A percentile compares a stretch with the other conserved stretches of the same genome.
Conservation (phyloP, 495 filamentous ascomycete genomes). For the Melanomma pulvis-pyrius region DNA sequence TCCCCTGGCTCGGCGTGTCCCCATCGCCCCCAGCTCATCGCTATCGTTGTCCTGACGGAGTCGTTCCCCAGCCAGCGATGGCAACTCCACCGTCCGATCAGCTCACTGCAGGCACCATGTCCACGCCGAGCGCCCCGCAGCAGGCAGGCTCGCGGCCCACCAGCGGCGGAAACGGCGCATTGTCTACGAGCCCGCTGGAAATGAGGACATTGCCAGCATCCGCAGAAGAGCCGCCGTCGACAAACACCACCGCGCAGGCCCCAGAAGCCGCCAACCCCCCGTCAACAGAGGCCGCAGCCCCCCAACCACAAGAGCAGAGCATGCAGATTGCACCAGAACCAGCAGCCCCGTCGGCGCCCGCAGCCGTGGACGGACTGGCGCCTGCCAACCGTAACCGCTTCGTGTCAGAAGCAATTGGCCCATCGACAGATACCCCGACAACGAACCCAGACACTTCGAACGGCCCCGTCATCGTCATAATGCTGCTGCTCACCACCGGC, state of each 20-base stretch:
- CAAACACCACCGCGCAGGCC: not conserved
- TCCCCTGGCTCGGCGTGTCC: not conserved
- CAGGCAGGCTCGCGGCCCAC: constrained; percentile 1
- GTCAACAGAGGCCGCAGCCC: not conserved
- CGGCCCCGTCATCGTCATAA: constrained; percentile 57
- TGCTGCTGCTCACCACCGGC: constrained; percentile 76
- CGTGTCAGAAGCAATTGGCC: constrained; percentile 47
- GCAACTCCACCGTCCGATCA: constrained; percentile 21
- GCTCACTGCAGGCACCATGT: not conserved
- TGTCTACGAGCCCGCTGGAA: constrained; percentile 30
- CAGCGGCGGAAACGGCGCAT: constrained; percentile 11
- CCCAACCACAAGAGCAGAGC: not conserved
- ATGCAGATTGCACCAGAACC: not conserved
- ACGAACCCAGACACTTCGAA: constrained; percentile 31
- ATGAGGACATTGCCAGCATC: constrained; percentile 35
- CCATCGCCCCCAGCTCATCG: not conserved
- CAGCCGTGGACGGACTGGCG: not conserved
- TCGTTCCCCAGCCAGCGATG: constrained; percentile 20
- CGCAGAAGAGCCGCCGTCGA: not conserved
- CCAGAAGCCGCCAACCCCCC: constrained; percentile 6
- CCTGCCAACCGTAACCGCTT: constrained; percentile 33
- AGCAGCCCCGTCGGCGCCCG: not conserved
- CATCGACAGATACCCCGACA: constrained; percentile 43
- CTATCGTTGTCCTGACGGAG: not conserved
- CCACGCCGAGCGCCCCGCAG: constrained; percentile 6